These are phyloP conservation scores for Volutella citrinella DNA, from an alignment of 2,329 filamentous ascomycete species.

Conservation along the genomic window DNA sequence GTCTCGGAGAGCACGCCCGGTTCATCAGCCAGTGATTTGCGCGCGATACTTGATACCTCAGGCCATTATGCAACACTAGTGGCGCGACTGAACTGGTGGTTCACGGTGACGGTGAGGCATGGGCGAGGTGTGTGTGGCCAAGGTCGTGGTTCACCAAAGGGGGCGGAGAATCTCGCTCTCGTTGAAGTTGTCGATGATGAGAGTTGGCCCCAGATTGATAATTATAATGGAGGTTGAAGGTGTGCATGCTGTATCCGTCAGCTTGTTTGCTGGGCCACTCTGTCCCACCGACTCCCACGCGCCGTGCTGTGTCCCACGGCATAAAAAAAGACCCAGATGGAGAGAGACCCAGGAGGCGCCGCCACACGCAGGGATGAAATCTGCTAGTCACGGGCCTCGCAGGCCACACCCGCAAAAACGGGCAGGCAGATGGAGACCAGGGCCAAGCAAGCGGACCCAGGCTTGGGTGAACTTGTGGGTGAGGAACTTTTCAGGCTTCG, in stretches of 20 bases:
- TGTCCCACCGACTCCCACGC: conserved; percentile 18
- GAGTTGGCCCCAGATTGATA: no score
- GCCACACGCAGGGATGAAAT: no score
- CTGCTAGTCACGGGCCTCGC: no score
- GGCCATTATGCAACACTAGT: conserved; percentile 10
- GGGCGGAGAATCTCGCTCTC: no score
- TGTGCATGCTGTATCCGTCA: conserved; percentile 13
- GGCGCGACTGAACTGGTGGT: conserved; percentile 6
- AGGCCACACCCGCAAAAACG: no score
- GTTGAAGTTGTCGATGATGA: conserved; percentile 5
- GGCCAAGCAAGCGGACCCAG: no score
- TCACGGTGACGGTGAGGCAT: conserved; percentile 4
- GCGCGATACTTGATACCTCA: conserved; percentile 14
- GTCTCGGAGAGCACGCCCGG: conserved; percentile 23
- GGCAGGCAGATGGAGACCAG: no score
- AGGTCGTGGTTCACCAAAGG: no score
- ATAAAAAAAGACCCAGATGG: conserved; percentile 17
- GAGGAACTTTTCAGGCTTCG: no score
- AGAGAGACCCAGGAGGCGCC: conserved; percentile 19
- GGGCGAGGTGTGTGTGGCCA: not conserved
- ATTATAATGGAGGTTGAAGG: no score
- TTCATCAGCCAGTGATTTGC: conserved; percentile 13
- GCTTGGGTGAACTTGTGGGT: no score
- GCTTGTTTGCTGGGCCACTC: conserved; percentile 13
- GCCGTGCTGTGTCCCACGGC: conserved; percentile 17